Conservation (phyloP, 2,329 filamentous ascomycete genomes). For the Colletotrichum magnum region DNA sequence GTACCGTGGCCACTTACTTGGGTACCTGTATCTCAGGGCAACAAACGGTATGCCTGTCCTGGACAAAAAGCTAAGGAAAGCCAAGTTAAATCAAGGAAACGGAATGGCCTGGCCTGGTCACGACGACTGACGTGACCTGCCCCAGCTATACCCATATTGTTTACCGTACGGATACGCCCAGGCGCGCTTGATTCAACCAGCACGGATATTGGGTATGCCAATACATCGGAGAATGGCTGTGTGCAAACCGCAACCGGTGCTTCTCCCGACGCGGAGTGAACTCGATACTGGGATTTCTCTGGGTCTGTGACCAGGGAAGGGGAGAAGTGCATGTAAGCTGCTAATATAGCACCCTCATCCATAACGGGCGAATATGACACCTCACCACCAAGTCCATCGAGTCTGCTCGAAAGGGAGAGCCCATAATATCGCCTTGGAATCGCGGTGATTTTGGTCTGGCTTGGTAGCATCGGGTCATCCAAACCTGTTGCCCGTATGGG, state of each 20-base stretch:
- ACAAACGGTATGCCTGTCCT: not conserved
- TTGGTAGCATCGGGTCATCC: slow-evolving; percentile 27
- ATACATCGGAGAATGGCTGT: not conserved
- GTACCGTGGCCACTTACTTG: not conserved
- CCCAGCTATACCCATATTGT: not conserved
- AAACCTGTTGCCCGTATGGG: not conserved
- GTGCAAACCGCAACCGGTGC: too few relatives aligned
- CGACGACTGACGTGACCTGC: slow-evolving; percentile 4
- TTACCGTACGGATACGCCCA: too few relatives aligned
- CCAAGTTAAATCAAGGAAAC: too few relatives aligned
- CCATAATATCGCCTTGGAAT: slow-evolving; percentile 15
- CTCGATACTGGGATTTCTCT: slow-evolving; percentile 6
- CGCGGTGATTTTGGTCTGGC: slow-evolving; percentile 18
- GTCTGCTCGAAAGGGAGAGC: slow-evolving; percentile 15
- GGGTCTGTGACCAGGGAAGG: slow-evolving; percentile 31
- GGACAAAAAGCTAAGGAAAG: not conserved
- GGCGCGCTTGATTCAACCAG: too few relatives aligned
- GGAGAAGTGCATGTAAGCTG: not conserved
- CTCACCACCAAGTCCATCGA: slow-evolving; percentile 18
- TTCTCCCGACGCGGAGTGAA: not conserved
- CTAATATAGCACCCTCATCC: slow-evolving; percentile 9
- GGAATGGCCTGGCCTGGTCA: slow-evolving; percentile 1
- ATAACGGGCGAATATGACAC: slow-evolving; percentile 13
- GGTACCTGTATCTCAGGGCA: not conserved
- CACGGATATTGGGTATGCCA: not conserved